Evolutionary conservation across 169 alveolate species (phyloP).

Genomic region (Fabrea salina): DNA sequence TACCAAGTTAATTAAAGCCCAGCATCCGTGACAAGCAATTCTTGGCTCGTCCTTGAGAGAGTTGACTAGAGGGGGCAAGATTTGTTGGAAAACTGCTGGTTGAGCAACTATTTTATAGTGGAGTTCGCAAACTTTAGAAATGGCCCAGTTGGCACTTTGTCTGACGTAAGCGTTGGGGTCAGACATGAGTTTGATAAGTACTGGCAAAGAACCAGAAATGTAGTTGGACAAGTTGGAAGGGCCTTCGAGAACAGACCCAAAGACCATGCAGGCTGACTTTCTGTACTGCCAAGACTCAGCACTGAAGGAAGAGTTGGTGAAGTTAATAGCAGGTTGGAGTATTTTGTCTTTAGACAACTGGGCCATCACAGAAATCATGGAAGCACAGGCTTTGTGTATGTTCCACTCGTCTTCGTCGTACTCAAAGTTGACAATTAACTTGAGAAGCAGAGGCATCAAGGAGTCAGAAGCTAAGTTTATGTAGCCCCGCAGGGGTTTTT

Average conservation of each 20-base stretch:
- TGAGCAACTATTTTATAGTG: not conserved
- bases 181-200: not conserved
- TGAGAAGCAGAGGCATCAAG: not conserved
- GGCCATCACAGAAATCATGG: not conserved
- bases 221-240: not conserved
- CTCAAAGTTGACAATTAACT: not conserved
- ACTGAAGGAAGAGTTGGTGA: not conserved
- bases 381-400: constrained; percentile 16
- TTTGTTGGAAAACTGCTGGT: not conserved
- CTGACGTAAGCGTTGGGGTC: not conserved
- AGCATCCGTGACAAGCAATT: constrained; percentile 18
- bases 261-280: not conserved
- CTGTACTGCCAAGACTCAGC: not conserved
- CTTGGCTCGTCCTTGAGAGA: not conserved
- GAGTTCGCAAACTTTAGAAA: not conserved
- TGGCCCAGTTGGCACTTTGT: constrained; percentile 20
- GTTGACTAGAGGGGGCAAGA: not conserved
- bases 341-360: not conserved
- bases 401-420: constrained; percentile 27
- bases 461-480: not conserved
- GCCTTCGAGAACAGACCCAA: constrained; percentile 18
- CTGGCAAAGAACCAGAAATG: not conserved
- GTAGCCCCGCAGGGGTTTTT: not conserved
- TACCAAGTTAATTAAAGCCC: not conserved
- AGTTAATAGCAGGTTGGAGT: not conserved